Conservation (phyloP, 2,329 filamentous ascomycete species). For the Phaeophleospora eucalypticola region DNA sequence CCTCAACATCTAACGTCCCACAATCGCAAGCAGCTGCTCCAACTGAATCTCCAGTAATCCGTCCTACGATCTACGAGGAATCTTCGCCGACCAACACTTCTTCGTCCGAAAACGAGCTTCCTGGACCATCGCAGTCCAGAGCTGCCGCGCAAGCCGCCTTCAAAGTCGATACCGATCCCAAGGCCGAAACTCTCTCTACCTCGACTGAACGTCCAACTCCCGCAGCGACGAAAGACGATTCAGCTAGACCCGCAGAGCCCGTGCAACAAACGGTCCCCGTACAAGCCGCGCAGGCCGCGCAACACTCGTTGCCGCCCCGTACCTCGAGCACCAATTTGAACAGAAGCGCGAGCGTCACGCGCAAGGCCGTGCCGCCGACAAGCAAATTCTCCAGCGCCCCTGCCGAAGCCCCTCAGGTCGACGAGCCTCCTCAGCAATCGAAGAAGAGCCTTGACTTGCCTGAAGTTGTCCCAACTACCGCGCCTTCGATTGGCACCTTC, state of each 20-base stretch:
- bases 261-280: too few relatives aligned
- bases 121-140: neutral
- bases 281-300: too few relatives aligned
- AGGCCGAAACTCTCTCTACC: too few relatives aligned
- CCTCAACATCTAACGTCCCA: conserved; percentile 1
- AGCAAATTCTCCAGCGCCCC: conserved; percentile 1
- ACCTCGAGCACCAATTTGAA: neutral
- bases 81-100: neutral
- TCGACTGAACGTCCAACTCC: too few relatives aligned
- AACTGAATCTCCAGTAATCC: conserved; percentile 1
- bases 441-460: neutral
- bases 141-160: too few relatives aligned
- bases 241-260: neutral
- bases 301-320: too few relatives aligned
- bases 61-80: neutral
- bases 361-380: conserved; percentile 1
- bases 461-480: neutral
- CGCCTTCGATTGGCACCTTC: neutral
- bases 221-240: conserved; percentile 10
- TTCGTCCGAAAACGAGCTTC: conserved; percentile 3
- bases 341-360: neutral
- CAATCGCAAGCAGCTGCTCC: conserved; percentile 1
- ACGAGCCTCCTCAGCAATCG: too few relatives aligned
- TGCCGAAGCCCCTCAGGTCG: too few relatives aligned
- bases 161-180: too few relatives aligned